Evolutionary conservation across 2,329 filamentous ascomycete genomes (phyloP), one percentile per base, ranked within the genome.

Genomic region (Ascochyta pisi): DNA sequence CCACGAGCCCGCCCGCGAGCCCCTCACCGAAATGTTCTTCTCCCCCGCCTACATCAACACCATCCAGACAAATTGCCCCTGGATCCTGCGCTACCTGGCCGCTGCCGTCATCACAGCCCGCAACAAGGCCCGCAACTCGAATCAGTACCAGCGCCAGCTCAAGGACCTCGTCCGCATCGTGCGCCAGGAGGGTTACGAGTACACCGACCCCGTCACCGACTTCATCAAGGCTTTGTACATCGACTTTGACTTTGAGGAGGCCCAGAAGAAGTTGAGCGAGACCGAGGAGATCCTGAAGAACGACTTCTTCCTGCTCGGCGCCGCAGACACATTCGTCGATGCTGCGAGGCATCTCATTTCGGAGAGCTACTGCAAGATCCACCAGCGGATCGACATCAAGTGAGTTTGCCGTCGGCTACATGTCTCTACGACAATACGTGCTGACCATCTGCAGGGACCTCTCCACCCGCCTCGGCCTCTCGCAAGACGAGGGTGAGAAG

Each of bases 301-400:
- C 71, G 95, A 99, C 79, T 98, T 99, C 84, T 99, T 99, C 89
- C 85, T 99, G 54, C 86, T 90, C 53, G 89, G 87, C 19, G 86
- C 90, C 3, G 88, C 91, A 31, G 94, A 98, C 69, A 83, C 87
- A 38, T 99, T 99, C 74, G 91, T 99, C 62, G 94, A 98, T 73
- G 89, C 92, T 44, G 95, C 95, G 35, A 86, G 95, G 73, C 95
- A 99, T 83, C 84, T 99, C 58, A 98, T 99, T 77, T 98, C 94
- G 50, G 95, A 99, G 83, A 92, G 88, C 77, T 99, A 99, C 85
- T 99, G 95, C 91, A 98, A 98, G 86, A 99, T 99, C 76, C 96
- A 98, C 79, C 92, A 96, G 76, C 86, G 94, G 69, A 99, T 99
- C 76, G 94, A 98, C 77, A 98, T 99, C 77, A 92, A 93, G 85